Percentiles rank a stretch among this genome's conserved stretches.
phyloP scores from a whole-genome alignment of 176 grass and related monocot genomes.

The Oryza nivara region DNA sequence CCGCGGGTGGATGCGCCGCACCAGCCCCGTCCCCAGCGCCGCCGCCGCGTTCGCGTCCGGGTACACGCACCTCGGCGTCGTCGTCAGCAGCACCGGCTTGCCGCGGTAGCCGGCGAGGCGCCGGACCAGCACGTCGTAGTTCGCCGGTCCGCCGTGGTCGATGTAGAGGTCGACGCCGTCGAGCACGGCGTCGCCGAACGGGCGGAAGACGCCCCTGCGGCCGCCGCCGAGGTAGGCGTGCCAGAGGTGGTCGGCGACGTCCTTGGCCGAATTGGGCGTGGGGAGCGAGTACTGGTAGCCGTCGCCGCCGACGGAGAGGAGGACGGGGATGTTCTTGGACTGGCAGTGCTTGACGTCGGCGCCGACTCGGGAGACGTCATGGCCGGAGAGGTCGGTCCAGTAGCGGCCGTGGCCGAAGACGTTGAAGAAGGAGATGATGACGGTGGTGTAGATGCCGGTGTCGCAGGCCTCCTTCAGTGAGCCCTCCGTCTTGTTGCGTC shows the following conservation, averaged over 20 bases:
- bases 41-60: no score
- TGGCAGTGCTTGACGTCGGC: slow-evolving; percentile 45
- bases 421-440: slow-evolving; percentile 10
- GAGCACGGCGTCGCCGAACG: slow-evolving; percentile 36
- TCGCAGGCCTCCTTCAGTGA: slow-evolving; percentile 4
- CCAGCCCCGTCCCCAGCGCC: no score
- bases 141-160: neutral
- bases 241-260: slow-evolving; percentile 41
- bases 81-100: no score
- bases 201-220: neutral
- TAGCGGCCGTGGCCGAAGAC: neutral
- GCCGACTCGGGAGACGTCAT: slow-evolving; percentile 11
- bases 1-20: no score
- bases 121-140: no score
- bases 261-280: neutral
- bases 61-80: no score
- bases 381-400: slow-evolving; percentile 22
- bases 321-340: slow-evolving; percentile 4
- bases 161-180: slow-evolving; percentile 39
- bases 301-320: slow-evolving; percentile 40
- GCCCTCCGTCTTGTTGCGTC: neutral
- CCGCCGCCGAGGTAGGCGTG: slow-evolving; percentile 39
- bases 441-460: neutral
- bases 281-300: slow-evolving; percentile 14
- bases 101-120: no score